A percentile compares a stretch with the other conserved stretches of the same genome.
These are phyloP conservation scores for Aspergillus campestris DNA, from an alignment of 495 filamentous ascomycete genomes.

Conservation along the genomic window DNA sequence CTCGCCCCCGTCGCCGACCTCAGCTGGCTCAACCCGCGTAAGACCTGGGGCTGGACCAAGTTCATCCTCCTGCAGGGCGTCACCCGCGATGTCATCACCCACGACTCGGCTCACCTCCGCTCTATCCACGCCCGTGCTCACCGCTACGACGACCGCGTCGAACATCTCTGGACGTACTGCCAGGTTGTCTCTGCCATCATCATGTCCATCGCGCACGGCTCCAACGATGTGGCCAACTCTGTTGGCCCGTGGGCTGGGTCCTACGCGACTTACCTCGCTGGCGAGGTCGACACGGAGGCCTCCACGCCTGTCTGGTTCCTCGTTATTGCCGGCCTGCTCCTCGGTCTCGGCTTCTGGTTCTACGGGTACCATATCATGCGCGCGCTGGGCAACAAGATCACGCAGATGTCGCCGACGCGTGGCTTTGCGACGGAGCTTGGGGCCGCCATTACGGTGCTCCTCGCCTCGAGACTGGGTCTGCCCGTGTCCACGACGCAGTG, in stretches of 20 bases:
- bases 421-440: slow-evolving; percentile 65
- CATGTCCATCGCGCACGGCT: slow-evolving; percentile 65
- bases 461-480: slow-evolving; percentile 50
- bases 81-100: slow-evolving; percentile 49
- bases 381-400: slow-evolving; percentile 61
- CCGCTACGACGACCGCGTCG: slow-evolving; percentile 62
- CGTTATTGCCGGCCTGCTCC: slow-evolving; percentile 45
- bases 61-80: slow-evolving; percentile 49
- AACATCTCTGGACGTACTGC: slow-evolving; percentile 62
- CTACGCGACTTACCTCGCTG: slow-evolving; percentile 46
- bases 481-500: slow-evolving; percentile 36
- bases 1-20: slow-evolving; percentile 24
- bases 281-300: slow-evolving; percentile 33
- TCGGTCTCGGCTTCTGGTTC: slow-evolving; percentile 59
- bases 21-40: slow-evolving; percentile 19
- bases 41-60: slow-evolving; percentile 36
- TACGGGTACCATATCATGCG: slow-evolving; percentile 68
- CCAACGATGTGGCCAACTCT: slow-evolving; percentile 67
- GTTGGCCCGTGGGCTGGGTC: slow-evolving; percentile 60
- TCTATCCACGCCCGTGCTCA: slow-evolving; percentile 51
- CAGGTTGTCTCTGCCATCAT: slow-evolving; percentile 62
- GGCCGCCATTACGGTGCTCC: slow-evolving; percentile 56
- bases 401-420: slow-evolving; percentile 57
- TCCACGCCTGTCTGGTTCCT: slow-evolving; percentile 62
- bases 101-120: slow-evolving; percentile 36